Conservation (phyloP, 2,329 filamentous ascomycete species). For the Atkinsonella texensis region DNA sequence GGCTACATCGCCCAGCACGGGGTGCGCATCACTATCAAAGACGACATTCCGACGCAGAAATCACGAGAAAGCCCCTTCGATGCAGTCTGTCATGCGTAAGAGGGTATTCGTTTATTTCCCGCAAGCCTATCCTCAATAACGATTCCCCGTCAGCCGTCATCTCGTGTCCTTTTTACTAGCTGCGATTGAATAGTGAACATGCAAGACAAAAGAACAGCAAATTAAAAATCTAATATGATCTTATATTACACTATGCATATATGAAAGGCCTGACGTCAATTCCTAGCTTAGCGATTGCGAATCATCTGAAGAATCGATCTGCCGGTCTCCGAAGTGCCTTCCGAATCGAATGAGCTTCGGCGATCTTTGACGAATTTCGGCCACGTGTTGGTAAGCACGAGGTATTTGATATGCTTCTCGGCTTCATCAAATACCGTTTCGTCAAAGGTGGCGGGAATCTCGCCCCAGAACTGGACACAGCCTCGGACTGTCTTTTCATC, state of each 20-base stretch:
- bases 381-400: constrained; percentile 60
- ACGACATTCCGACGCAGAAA: too few relatives aligned
- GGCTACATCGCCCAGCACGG: too few relatives aligned
- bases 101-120: too few relatives aligned
- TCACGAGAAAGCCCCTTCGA: too few relatives aligned
- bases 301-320: constrained; percentile 3
- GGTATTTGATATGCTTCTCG: constrained; percentile 49
- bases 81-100: too few relatives aligned
- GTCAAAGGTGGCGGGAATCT: constrained; percentile 36
- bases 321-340: constrained; percentile 7
- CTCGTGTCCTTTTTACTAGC: too few relatives aligned
- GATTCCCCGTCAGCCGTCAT: too few relatives aligned
- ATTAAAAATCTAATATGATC: not conserved
- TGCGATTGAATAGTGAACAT: too few relatives aligned
- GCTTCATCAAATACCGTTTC: constrained; percentile 45
- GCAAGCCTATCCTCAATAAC: too few relatives aligned
- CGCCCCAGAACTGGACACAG: constrained; percentile 23
- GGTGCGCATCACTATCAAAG: too few relatives aligned
- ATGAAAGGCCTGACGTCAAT: not conserved
- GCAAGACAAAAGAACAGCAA: not conserved
- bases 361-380: constrained; percentile 39
- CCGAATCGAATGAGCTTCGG: constrained; percentile 13
- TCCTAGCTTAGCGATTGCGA: not conserved
- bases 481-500: constrained; percentile 1
- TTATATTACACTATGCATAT: too few relatives aligned